phyloP scores from a whole-genome alignment of 2,329 filamentous ascomycete genomes.

The Ophiocordyceps camponoti-saundersi region DNA sequence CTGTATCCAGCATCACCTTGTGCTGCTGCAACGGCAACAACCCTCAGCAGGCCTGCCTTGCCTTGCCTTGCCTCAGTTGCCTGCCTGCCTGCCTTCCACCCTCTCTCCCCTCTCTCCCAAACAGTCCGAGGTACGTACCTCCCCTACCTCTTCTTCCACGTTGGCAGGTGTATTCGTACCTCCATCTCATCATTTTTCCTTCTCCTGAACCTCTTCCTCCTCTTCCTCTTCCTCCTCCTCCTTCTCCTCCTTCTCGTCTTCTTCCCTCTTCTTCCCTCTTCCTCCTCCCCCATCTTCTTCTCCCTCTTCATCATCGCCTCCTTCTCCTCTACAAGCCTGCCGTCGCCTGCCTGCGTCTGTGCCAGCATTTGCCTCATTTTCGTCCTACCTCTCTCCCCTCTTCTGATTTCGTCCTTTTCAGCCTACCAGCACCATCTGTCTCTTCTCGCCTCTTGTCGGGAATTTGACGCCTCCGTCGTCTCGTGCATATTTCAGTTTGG shows the following conservation, averaged over 20 bases:
- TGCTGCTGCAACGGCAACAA: too few species aligned
- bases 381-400: neutral
- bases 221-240: neutral
- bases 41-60: too few species aligned
- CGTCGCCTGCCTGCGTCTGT: neutral
- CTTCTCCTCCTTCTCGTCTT: neutral
- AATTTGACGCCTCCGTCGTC: neutral
- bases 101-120: too few species aligned
- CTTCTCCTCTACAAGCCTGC: neutral
- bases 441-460: neutral
- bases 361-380: too few species aligned
- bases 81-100: too few species aligned
- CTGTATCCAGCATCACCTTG: too few species aligned
- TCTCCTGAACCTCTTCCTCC: conserved; percentile 1
- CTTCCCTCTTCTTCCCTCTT: neutral
- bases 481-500: neutral
- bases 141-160: neutral
- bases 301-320: neutral
- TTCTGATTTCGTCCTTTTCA: neutral
- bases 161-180: neutral
- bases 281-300: neutral
- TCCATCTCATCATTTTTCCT: neutral
- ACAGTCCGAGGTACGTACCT: neutral
- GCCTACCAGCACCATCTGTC: neutral
- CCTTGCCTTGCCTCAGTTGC: too few species aligned